Evolutionary conservation across 2,329 filamentous ascomycete genomes (phyloP).

Genomic region (Xylaria sp.): DNA sequence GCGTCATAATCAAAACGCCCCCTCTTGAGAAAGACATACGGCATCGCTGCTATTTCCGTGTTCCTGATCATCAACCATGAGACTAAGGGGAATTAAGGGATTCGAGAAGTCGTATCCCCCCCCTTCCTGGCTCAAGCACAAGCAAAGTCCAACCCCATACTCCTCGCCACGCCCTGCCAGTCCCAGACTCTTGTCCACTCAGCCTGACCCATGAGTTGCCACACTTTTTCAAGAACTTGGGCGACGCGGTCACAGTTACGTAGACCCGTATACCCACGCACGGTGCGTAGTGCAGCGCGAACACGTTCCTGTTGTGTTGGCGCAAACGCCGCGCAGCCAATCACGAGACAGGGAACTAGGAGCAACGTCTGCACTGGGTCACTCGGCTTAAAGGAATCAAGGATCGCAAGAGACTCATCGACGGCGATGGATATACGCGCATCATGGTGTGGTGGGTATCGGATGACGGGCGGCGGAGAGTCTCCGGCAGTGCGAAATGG

Average conservation of each 20-base stretch:
- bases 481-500: conserved; percentile 41
- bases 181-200: conserved; percentile 71
- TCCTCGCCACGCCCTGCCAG: conserved; percentile 67
- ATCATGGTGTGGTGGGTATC: conserved; percentile 61
- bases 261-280: conserved; percentile 68
- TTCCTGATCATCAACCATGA: not conserved
- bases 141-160: conserved; percentile 66
- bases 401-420: conserved; percentile 64
- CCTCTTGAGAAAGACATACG: conserved; percentile 3
- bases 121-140: conserved; percentile 51
- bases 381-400: conserved; percentile 65
- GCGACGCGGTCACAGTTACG: conserved; percentile 65
- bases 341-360: conserved; percentile 68
- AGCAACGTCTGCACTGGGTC: conserved; percentile 69
- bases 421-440: conserved; percentile 63
- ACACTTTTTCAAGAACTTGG: conserved; percentile 67
- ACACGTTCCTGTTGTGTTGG: conserved; percentile 63
- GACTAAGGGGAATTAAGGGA: not conserved
- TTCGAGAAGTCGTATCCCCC: not conserved
- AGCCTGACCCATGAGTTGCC: conserved; percentile 66
- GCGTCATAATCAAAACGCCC: conserved; percentile 7
- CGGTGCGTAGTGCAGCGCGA: conserved; percentile 58
- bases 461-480: conserved; percentile 58
- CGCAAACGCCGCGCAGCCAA: conserved; percentile 69
- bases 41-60: not conserved